Evolutionary conservation across 2,329 filamentous ascomycete species (phyloP), one percentile per base, ranked within the genome.

Genomic region (Colletotrichum nymphaeae): DNA sequence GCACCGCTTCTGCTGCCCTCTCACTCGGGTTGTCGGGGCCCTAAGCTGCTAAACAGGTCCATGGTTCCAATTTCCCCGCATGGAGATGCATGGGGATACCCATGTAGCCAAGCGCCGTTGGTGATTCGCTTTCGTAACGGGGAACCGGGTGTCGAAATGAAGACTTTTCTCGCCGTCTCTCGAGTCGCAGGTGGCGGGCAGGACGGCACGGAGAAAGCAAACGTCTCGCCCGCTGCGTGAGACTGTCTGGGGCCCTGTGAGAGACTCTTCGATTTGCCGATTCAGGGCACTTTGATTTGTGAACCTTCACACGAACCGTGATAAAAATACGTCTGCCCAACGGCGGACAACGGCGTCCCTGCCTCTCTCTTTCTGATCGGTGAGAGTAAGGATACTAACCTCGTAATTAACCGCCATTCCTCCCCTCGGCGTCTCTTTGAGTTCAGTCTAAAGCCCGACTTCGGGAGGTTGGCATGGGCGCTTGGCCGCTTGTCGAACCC

Each of bases 61-160:
- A 67, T 26, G 24, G 37, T 42, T 67, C 22, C 53, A 65, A 69
- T 60, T 56, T 70, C 70, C 70, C 70, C 60, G 67, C 70, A 70
- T 70, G 56, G 60, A 32, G 46, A 62, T 35, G 55, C 30, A 55
- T 22, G 56, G 66, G 60, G 46, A 14, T 1, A 56, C 35, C 67
- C 70, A 46, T 70, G 67, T 14, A 28, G 60, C 70, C 70, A 52
- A 65, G 70, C 24, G 59, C 12, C 16, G 32, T 56, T 35, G 46
- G 5, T 30, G 22, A 52, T 46, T 57, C 35, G 52, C 53, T 57
- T 69, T 66, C 60, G 59, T 62, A 62, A 59, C 30, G n/a, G 32
- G n/a, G 35, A 58, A 30, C 24, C 26, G 30, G 16, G n/a, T 32
- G 16, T 52, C 26, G 58, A 5, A 49, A 24, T 57, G 55, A 53